Conservation (phyloP, 2,329 filamentous ascomycete species). For the Cytospora piceae region DNA sequence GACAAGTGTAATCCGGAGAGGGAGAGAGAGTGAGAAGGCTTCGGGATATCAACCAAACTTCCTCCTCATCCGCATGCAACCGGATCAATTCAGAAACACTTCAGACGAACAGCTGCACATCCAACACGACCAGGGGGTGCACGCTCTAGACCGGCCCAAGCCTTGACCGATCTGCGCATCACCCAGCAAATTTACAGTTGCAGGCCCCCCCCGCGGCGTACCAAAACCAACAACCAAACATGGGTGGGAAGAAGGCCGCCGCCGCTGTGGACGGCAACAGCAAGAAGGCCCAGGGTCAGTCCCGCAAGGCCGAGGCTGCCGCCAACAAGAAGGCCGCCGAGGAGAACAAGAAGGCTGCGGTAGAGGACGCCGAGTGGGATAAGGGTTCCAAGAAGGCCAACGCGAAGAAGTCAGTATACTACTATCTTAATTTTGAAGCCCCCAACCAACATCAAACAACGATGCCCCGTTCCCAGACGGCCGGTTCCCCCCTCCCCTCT, state of each 20-base stretch:
- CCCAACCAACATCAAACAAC: too few species aligned
- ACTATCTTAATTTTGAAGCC: too few species aligned
- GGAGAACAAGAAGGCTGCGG: conserved; percentile 66
- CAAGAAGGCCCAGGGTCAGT: conserved; percentile 90
- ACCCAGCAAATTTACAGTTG: neutral
- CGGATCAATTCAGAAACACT: neutral
- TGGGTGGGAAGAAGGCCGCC: conserved; percentile 76
- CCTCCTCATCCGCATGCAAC: neutral
- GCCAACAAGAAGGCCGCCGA: conserved; percentile 76
- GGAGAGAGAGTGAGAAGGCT: neutral
- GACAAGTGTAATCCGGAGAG: neutral
- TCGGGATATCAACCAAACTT: neutral
- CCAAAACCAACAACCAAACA: conserved; percentile 5
- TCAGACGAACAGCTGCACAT: neutral
- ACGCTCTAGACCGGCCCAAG: conserved; percentile 9
- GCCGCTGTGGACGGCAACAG: conserved; percentile 66
- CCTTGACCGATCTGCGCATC: neutral
- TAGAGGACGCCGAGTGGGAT: conserved; percentile 77
- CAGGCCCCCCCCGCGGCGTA: neutral
- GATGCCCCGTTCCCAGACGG: neutral
- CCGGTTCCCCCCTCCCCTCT: neutral
- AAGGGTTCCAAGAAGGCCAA: conserved; percentile 79
- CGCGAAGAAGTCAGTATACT: conserved; percentile 76
- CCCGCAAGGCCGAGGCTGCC: conserved; percentile 87
- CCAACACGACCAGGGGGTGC: neutral